Conservation (phyloP, 192 early-diverging fungal genomes). For the Chytriomyces hyalinus region DNA sequence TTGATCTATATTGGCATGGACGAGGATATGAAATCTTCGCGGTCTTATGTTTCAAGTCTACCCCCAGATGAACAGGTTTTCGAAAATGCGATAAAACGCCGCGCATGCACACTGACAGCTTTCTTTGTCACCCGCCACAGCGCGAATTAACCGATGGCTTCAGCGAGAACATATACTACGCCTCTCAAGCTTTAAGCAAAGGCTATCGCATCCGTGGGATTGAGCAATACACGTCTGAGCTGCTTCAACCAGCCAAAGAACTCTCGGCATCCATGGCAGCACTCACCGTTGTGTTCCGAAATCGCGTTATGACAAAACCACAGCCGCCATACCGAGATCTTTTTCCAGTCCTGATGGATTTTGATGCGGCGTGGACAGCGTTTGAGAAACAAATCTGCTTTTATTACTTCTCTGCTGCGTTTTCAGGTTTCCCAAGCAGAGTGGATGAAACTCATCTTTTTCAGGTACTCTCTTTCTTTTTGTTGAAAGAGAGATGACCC, state of each 20-base stretch:
- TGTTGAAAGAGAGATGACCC: too few species aligned
- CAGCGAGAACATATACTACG: slow-evolving; percentile 74
- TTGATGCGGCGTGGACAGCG: slow-evolving; percentile 69
- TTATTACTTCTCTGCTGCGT: slow-evolving; percentile 67
- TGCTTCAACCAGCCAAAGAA: slow-evolving; percentile 55
- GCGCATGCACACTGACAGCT: neutral
- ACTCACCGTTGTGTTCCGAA: slow-evolving; percentile 57
- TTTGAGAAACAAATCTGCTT: slow-evolving; percentile 75
- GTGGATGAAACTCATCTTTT: slow-evolving; percentile 57
- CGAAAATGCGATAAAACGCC: neutral
- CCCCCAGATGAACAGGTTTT: slow-evolving; percentile 63
- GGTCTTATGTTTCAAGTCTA: slow-evolving; percentile 61
- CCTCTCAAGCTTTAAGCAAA: slow-evolving; percentile 66
- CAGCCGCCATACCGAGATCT: slow-evolving; percentile 49
- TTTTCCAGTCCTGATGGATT: slow-evolving; percentile 61
- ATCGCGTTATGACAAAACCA: slow-evolving; percentile 14
- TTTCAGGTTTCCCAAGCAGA: slow-evolving; percentile 47
- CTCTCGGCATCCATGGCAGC: slow-evolving; percentile 64
- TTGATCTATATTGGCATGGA: slow-evolving; percentile 55
- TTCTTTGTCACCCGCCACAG: slow-evolving; percentile 37
- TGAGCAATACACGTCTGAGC: slow-evolving; percentile 58
- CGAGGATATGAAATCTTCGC: slow-evolving; percentile 47
- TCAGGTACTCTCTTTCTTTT: slow-evolving; percentile 37
- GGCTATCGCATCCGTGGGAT: slow-evolving; percentile 75
- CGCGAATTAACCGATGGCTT: slow-evolving; percentile 69